phyloP scores from a whole-genome alignment of 2,329 filamentous ascomycete genomes.

The Scleromitrula shiraiana region DNA sequence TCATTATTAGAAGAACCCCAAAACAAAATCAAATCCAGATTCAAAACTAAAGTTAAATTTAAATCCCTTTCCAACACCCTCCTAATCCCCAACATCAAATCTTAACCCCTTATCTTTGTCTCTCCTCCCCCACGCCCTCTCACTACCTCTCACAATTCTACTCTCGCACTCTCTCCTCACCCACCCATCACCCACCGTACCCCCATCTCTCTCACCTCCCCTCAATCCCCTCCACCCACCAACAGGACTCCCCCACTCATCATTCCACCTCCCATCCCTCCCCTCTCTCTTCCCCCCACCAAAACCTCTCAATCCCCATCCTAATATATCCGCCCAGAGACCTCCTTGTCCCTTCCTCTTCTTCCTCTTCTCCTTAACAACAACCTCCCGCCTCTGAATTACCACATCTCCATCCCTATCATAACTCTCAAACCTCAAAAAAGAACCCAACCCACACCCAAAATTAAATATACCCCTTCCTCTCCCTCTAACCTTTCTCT shows the following conservation, averaged over 20 bases:
- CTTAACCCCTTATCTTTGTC: background rate
- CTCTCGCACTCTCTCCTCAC: background rate
- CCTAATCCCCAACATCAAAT: background rate
- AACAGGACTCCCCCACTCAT: background rate
- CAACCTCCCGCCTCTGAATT: background rate
- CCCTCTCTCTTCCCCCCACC: background rate
- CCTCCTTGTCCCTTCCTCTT: background rate
- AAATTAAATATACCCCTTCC: no score
- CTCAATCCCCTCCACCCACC: background rate
- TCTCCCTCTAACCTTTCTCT: no score
- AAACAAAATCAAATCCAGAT: no score
- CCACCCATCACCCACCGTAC: background rate
- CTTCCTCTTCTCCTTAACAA: background rate
- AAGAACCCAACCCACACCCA: no score
- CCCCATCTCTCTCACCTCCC: background rate
- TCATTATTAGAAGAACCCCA: no score
- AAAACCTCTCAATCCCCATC: background rate
- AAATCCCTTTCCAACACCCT: no score
- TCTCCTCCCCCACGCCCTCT: background rate
- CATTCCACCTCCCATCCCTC: background rate
- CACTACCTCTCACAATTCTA: background rate
- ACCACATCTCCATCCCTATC: background rate
- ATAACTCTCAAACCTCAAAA: slow-evolving; percentile 13
- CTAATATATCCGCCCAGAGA: background rate
- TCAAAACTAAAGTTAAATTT: no score